Base-by-base conservation (phyloP, 768 basidiomycete genomes). In the Gelatoporia subvermispora region DNA sequence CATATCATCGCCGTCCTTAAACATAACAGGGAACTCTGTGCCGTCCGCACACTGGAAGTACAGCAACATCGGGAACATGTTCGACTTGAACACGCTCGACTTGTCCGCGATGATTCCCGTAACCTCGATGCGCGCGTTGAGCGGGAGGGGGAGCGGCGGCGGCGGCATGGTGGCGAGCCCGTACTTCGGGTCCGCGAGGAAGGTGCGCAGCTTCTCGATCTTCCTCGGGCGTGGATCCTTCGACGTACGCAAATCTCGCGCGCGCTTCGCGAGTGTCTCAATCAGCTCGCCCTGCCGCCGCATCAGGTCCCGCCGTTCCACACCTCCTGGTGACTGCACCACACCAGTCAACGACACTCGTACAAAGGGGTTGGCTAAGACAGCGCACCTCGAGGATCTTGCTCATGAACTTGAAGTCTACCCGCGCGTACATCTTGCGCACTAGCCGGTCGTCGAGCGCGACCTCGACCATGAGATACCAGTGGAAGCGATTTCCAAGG, bases 1-100 rank as follows among this genome's bases (percentile, higher is more conserved):
- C 77, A 98, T 86, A 62, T 99, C 96, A 62, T 98, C 96, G 13
- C 96, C 96, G 57, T 97, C 94, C 68, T 98, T 99, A 77, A 98
- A 97, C 51, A 99, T 98, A 44, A 97, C 79, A 0, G 94, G 89
- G 65, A 88, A 98, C 62, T 93, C 89, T 15, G 82, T 77, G 9
- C 88, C 85, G 48, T 91, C 87, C 9, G 82, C 73, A 56, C 88
- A 88, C 57, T 90, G 85, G 67, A 98, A 95, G 65, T 88, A 92
- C 16, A 99, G 74, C 17, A 95, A 74, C 45, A 99, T 75, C 0
- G 96, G 96, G 59, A 84, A 92, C 46, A 97, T 82, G 62, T 94
- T 97, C 39, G 93, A 96, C 65, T 98, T 99, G 79, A 99, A 98
- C 31, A 98, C 87, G 16, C 87, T 88, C 1, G 92, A 95, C 62